Evolutionary conservation across 1,284 basidiomycete genomes (phyloP).

Genomic region (Coniophora puteana): DNA sequence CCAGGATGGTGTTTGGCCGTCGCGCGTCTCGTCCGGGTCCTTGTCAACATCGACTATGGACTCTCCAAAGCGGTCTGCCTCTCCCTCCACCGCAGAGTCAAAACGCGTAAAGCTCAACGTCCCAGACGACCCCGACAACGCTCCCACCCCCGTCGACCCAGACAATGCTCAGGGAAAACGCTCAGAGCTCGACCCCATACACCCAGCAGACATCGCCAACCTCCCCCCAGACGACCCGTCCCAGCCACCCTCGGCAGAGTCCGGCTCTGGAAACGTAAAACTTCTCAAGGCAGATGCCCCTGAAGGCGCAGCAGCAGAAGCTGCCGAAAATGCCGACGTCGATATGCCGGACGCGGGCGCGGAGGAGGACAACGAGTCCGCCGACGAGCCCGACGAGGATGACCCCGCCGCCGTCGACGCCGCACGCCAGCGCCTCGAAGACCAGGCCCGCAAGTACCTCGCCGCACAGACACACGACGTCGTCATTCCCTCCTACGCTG

Average conservation of each 20-base stretch:
- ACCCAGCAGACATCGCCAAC: slow-evolving; percentile 68
- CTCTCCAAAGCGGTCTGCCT: slow-evolving; percentile 72
- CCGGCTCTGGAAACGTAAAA: slow-evolving; percentile 37
- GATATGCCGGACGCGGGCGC: slow-evolving; percentile 70
- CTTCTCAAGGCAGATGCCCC: too few relatives aligned
- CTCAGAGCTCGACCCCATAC: slow-evolving; percentile 71
- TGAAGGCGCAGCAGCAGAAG: slow-evolving; percentile 63
- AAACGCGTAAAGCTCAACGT: slow-evolving; percentile 68
- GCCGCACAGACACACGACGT: slow-evolving; percentile 97
- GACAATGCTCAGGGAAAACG: slow-evolving; percentile 74
- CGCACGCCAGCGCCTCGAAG: slow-evolving; percentile 73
- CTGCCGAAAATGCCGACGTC: slow-evolving; percentile 58
- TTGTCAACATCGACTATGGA: slow-evolving; percentile 49
- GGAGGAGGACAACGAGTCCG: slow-evolving; percentile 59
- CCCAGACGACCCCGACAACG: slow-evolving; percentile 58
- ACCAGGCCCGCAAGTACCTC: slow-evolving; percentile 90
- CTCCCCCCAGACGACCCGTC: slow-evolving; percentile 46
- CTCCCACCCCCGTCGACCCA: slow-evolving; percentile 56
- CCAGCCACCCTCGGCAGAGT: slow-evolving; percentile 38
- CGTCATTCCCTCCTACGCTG: slow-evolving; percentile 95
- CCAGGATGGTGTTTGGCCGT: too few relatives aligned
- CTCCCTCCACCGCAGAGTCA: slow-evolving; percentile 56
- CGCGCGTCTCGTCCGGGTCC: too few relatives aligned
- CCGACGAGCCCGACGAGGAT: slow-evolving; percentile 66
- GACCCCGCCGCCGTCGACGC: slow-evolving; percentile 80